phyloP scores from a whole-genome alignment of 2,329 filamentous ascomycete species.

The Hypoxylon sp. region DNA sequence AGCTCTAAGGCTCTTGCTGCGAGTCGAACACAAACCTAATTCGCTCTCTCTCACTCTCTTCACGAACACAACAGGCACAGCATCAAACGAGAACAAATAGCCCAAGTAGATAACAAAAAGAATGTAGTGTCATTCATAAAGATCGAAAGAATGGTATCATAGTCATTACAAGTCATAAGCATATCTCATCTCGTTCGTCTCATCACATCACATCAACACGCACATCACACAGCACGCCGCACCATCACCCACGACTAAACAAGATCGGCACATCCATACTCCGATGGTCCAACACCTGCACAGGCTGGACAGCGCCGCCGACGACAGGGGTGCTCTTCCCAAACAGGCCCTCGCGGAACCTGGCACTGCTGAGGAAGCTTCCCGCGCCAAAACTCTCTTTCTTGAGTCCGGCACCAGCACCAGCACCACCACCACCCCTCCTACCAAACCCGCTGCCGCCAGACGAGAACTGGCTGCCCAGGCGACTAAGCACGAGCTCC shows the following conservation, averaged over 20 bases:
- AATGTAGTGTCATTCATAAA: conserved; percentile 36
- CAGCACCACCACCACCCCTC: conserved; percentile 47
- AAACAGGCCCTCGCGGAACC: conserved; percentile 60
- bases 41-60: not conserved
- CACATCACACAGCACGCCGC: conserved; percentile 1
- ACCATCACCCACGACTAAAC: conserved; percentile 59
- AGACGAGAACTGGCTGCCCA: conserved; percentile 64
- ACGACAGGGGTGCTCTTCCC: conserved; percentile 50
- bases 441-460: conserved; percentile 45
- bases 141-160: conserved; percentile 40
- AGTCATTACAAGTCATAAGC: conserved; percentile 45
- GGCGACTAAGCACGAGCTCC: conserved; percentile 70
- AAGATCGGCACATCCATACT: conserved; percentile 71
- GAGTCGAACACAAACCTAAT: not conserved
- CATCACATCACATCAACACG: conserved; percentile 1
- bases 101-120: conserved; percentile 13
- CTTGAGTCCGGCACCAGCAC: conserved; percentile 45
- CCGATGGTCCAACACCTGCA: conserved; percentile 51
- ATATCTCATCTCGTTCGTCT: not conserved
- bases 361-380: conserved; percentile 53
- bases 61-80: not conserved
- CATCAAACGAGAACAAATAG: not conserved
- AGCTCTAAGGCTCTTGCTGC: not conserved
- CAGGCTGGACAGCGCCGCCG: conserved; percentile 25
- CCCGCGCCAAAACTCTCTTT: conserved; percentile 50